Evolutionary conservation across 2,329 filamentous ascomycete species (phyloP), one percentile per base, ranked within the genome.

Genomic region (Neocatenulostroma microsporum): DNA sequence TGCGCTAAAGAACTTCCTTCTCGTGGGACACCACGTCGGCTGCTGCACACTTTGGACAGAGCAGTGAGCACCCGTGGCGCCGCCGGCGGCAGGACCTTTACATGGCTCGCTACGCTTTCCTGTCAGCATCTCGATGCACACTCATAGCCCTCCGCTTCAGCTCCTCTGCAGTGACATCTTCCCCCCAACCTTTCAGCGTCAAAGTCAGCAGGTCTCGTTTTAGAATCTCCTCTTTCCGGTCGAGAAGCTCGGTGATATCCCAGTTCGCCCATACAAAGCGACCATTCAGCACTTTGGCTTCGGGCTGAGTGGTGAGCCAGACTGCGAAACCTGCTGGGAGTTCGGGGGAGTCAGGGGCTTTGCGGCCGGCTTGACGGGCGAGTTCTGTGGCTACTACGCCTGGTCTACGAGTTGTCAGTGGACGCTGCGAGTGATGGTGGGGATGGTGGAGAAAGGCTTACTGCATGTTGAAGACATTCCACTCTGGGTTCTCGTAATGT

Each of bases 191-290:
- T 30, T 34, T 38, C 29, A 34, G 21, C 3, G 21, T 28, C 29
- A 38, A 19, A 3, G 36, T 38, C 12, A 38, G 21, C 30, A 38
- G 14, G 15, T 28, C 30, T 14, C 30, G 6, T 12, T 14, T 14
- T 21, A 3, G 30, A 23, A 40, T 38, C 25, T 36, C 40, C 14
- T 39, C 36, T 32, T 41, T 44, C 35, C 41, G 23, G 9, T 25
- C 36, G 11, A 47, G 23, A 24, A 51, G 17, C 46, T 51, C 48
- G 30, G 45, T 41, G 15, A 51, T 34, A 36, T 51, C 48, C 48
- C 48, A 51, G 20, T 49, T 41, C 23, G 43, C 45, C 48, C 48
- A 48, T 13, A 48, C 33, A 36, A 47, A 49, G 29, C 36, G 34
- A 17, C 47, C 45, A 28, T 42, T 42, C 20, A 44, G 35, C 21